Conservation (phyloP, 23 red algal species). For the Agarophyton chilense region DNA sequence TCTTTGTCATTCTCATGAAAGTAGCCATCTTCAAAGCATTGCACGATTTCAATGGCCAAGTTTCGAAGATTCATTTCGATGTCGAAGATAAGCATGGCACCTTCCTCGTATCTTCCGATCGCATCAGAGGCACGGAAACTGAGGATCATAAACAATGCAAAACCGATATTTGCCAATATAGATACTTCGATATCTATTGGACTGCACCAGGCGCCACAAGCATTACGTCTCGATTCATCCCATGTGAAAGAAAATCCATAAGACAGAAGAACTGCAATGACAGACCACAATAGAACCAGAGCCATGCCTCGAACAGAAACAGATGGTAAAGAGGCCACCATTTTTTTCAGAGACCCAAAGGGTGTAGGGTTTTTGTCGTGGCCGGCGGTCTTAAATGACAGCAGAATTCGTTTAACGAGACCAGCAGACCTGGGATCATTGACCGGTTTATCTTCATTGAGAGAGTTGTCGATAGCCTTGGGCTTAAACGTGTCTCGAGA, state of each 20-base stretch:
- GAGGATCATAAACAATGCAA: slow-evolving; percentile 36
- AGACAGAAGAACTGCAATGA: not conserved
- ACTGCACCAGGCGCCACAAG: slow-evolving; percentile 26
- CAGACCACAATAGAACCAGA: slow-evolving; percentile 3
- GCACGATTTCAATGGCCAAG: slow-evolving; percentile 13
- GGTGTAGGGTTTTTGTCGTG: not conserved
- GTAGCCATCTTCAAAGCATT: not conserved
- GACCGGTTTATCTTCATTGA: not conserved
- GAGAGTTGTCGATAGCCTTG: not conserved
- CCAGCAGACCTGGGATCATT: not conserved
- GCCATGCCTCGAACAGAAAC: not conserved
- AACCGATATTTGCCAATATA: slow-evolving; percentile 32
- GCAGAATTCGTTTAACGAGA: not conserved
- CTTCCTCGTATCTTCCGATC: slow-evolving; percentile 16
- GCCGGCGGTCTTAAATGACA: too few species aligned
- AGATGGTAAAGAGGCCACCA: not conserved
- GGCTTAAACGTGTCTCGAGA: slow-evolving; percentile 9
- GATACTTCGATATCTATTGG: slow-evolving; percentile 16
- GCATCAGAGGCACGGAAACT: slow-evolving; percentile 41
- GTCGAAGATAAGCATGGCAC: slow-evolving; percentile 23
- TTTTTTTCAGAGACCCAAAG: slow-evolving; percentile 5
- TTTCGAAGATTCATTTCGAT: slow-evolving; percentile 13
- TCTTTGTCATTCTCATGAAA: slow-evolving; percentile 35
- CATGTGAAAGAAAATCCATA: slow-evolving; percentile 5
- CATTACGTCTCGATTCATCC: not conserved